Evolutionary conservation across 2,329 filamentous ascomycete species (phyloP).

Genomic region (Parastagonospora avenae): DNA sequence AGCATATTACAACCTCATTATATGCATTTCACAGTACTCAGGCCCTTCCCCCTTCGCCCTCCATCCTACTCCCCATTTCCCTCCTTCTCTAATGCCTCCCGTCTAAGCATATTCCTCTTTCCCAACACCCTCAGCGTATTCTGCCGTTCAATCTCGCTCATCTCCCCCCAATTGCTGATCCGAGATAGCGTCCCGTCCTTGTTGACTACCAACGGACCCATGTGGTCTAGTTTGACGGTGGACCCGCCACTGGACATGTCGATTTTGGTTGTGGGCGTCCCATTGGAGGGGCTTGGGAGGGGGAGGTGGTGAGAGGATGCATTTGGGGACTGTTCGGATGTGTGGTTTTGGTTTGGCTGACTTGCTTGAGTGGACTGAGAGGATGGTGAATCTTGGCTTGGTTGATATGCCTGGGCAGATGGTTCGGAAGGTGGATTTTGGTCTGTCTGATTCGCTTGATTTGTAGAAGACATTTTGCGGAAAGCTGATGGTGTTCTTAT

Average conservation of each 20-base stretch:
- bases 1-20: not conserved
- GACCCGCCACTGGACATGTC: slow-evolving; percentile 38
- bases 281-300: slow-evolving; percentile 3
- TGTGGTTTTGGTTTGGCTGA: too few relatives aligned
- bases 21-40: not conserved
- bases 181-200: slow-evolving; percentile 72
- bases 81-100: slow-evolving; percentile 59
- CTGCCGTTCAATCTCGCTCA: slow-evolving; percentile 70
- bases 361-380: too few relatives aligned
- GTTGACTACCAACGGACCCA: slow-evolving; percentile 77
- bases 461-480: not conserved
- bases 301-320: slow-evolving; percentile 8
- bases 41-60: too few relatives aligned
- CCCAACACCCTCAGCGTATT: slow-evolving; percentile 71
- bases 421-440: too few relatives aligned
- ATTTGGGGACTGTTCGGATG: too few relatives aligned
- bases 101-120: slow-evolving; percentile 69
- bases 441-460: not conserved
- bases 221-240: slow-evolving; percentile 65
- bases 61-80: slow-evolving; percentile 1
- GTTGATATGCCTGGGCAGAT: too few relatives aligned
- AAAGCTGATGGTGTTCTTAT: not conserved
- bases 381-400: too few relatives aligned
- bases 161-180: slow-evolving; percentile 74
- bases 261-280: slow-evolving; percentile 20